A percentile compares a stretch with the other conserved stretches of the same genome.
phyloP scores from a whole-genome alignment of 2,329 filamentous ascomycete genomes.

The Penicillium sp. region DNA sequence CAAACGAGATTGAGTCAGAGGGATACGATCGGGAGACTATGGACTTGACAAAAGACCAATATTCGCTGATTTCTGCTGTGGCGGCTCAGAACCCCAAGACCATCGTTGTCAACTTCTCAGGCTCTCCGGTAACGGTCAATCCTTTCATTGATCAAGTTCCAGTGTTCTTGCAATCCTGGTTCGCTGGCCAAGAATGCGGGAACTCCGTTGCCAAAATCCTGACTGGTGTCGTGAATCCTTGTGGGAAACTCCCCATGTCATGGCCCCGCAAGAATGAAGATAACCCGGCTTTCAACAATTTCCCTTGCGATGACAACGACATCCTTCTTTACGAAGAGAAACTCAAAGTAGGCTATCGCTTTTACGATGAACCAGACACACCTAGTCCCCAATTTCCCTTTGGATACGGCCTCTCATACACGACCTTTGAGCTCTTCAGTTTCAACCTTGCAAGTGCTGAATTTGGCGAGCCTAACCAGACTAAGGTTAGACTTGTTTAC shows the following conservation, averaged over 20 bases:
- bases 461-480: too few relatives aligned
- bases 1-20: neutral
- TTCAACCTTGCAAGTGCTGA: too few relatives aligned
- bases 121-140: slow-evolving; percentile 60
- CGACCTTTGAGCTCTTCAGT: slow-evolving; percentile 55
- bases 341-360: slow-evolving; percentile 76
- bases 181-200: slow-evolving; percentile 78
- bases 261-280: slow-evolving; percentile 68
- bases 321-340: slow-evolving; percentile 75
- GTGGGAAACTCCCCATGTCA: slow-evolving; percentile 70
- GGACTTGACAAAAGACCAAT: neutral
- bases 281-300: slow-evolving; percentile 75
- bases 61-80: neutral
- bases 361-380: slow-evolving; percentile 65
- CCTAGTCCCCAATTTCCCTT: slow-evolving; percentile 67
- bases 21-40: neutral
- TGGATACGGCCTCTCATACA: slow-evolving; percentile 72
- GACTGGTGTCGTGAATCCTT: slow-evolving; percentile 70
- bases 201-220: slow-evolving; percentile 77
- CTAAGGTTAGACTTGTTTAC: too few relatives aligned
- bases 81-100: slow-evolving; percentile 39
- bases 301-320: slow-evolving; percentile 62
- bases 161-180: slow-evolving; percentile 68
- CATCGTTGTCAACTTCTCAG: slow-evolving; percentile 72
- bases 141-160: slow-evolving; percentile 47